Evolutionary conservation across 768 basidiomycete genomes (phyloP).

Genomic region (Dictyophora rubrovolvata): DNA sequence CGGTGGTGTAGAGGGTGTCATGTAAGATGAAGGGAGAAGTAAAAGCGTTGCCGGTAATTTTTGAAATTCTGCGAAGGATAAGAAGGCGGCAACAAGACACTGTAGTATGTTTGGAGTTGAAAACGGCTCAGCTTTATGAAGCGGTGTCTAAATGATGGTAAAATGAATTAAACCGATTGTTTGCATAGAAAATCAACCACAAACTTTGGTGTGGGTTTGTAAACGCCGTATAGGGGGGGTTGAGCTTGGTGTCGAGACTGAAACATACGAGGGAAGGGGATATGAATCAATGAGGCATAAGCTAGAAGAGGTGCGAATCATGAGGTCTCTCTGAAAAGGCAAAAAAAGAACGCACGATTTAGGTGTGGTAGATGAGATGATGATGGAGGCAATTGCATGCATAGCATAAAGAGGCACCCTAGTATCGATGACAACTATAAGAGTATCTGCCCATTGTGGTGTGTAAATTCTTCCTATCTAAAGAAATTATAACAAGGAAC

Average conservation of each 20-base stretch:
- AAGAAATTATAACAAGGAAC: not conserved
- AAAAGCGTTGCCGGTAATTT: conserved; percentile 19
- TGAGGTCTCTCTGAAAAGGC: not conserved
- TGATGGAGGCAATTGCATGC: conserved; percentile 34
- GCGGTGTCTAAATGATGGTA: not conserved
- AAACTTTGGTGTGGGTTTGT: conserved; percentile 17
- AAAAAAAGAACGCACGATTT: conserved; percentile 26
- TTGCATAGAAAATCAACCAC: not conserved
- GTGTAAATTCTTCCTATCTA: conserved; percentile 40
- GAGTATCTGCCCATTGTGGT: conserved; percentile 37
- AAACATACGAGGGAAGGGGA: conserved; percentile 34
- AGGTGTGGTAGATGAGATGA: conserved; percentile 37
- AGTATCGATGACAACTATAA: conserved; percentile 34
- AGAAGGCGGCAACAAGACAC: conserved; percentile 43
- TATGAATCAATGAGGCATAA: conserved; percentile 46
- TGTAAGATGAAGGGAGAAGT: conserved; percentile 39
- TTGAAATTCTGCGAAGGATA: conserved; percentile 25
- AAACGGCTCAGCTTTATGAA: conserved; percentile 32
- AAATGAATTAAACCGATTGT: not conserved
- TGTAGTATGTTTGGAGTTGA: conserved; percentile 49
- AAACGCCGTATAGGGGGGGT: conserved; percentile 48
- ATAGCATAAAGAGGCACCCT: conserved; percentile 40
- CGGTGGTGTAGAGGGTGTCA: conserved; percentile 30
- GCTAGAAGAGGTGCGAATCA: conserved; percentile 20
- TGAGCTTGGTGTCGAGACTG: conserved; percentile 22